A percentile compares a stretch with the other conserved stretches of the same genome.
These are phyloP conservation scores for Lecanosticta acicola DNA, from an alignment of 2,329 filamentous ascomycete genomes.

Conservation along the genomic window DNA sequence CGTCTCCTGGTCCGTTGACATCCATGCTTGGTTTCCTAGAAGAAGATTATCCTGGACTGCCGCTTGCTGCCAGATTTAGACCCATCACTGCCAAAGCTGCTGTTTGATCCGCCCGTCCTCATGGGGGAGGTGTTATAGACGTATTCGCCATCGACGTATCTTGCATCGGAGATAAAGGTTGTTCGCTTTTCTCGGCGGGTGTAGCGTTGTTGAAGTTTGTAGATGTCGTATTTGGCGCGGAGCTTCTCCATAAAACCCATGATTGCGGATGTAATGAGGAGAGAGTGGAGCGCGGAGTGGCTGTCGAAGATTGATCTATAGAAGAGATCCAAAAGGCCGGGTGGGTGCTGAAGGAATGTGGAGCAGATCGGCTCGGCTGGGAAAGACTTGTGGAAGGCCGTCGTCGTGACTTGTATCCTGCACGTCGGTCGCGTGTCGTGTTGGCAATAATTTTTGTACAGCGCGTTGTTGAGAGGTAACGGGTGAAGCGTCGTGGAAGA, in stretches of 20 bases:
- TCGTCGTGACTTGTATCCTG: not conserved
- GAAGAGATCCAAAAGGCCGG: not conserved
- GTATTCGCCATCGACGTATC: slow-evolving; percentile 95
- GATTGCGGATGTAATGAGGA: no score
- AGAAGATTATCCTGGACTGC: slow-evolving; percentile 9
- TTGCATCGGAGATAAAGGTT: slow-evolving; percentile 80
- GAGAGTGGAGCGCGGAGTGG: not conserved
- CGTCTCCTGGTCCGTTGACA: not conserved
- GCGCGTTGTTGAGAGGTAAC: not conserved
- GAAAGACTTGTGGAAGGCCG: not conserved
- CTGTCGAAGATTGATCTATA: not conserved
- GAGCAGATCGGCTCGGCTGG: not conserved
- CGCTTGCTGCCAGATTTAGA: slow-evolving; percentile 6
- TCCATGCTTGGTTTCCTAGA: slow-evolving; percentile 2
- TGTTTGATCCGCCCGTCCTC: slow-evolving; percentile 16
- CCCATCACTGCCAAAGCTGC: slow-evolving; percentile 15
- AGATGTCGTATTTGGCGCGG: slow-evolving; percentile 78
- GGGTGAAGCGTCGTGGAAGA: not conserved
- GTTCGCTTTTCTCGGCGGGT: slow-evolving; percentile 84
- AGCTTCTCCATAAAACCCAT: slow-evolving; percentile 72
- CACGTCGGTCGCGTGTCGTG: not conserved
- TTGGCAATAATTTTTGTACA: not conserved
- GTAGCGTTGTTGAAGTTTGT: slow-evolving; percentile 92
- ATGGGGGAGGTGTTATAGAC: slow-evolving; percentile 53
- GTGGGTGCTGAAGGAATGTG: not conserved